A percentile compares a stretch with the other conserved stretches of the same genome.
phyloP scores from a whole-genome alignment of 257 asterid species.

The Nicotiana otophora region DNA sequence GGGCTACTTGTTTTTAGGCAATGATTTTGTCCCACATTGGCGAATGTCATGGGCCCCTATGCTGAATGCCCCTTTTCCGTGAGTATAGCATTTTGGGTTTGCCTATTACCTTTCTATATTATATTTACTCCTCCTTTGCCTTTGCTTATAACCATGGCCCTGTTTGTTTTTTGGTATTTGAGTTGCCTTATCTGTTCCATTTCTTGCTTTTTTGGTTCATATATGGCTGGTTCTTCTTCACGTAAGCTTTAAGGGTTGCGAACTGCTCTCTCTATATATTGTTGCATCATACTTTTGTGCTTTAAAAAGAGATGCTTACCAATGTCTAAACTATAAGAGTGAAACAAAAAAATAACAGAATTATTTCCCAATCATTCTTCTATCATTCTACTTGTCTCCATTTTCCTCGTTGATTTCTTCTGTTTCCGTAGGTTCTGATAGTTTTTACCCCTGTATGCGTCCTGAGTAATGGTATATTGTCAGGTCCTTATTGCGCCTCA shows the following conservation, averaged over 20 bases:
- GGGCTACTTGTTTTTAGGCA: constrained; percentile 68
- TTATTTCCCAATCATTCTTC: background rate
- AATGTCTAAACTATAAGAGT: background rate
- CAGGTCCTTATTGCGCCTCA: constrained; percentile 7
- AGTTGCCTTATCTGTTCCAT: background rate
- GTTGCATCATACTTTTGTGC: background rate
- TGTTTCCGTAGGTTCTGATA: background rate
- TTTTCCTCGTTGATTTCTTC: background rate
- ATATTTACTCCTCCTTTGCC: background rate
- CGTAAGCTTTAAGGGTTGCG: background rate
- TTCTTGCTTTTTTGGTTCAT: background rate
- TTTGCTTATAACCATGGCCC: background rate
- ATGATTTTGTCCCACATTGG: constrained; percentile 58
- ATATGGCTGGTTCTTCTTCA: background rate
- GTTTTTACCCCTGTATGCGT: background rate
- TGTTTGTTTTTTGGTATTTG: background rate
- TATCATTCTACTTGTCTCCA: background rate
- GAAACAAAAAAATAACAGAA: background rate
- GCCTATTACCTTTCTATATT: background rate
- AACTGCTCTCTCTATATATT: background rate
- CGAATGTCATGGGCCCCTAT: constrained; percentile 68
- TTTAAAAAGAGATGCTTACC: background rate
- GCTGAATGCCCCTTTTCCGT: constrained; percentile 47
- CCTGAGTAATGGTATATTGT: background rate
- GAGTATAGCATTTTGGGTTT: constrained; percentile 22